Base-by-base conservation (phyloP, 140 eudicot genomes). In the Ambrosia hybrid region DNA sequence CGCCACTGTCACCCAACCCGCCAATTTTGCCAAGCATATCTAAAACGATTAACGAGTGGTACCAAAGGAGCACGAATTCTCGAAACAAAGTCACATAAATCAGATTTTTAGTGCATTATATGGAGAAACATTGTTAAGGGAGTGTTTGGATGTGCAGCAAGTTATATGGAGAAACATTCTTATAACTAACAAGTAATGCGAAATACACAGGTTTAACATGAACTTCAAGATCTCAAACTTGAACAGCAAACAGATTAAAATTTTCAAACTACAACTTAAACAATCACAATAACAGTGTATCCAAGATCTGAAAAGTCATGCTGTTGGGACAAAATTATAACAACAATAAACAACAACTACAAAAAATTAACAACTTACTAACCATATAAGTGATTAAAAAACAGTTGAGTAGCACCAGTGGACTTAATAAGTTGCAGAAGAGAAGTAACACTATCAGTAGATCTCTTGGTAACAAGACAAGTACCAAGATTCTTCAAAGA, bases 371-470 rank as follows among this genome's bases (percentile, higher is more conserved):
- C 85, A 43, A 65, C 4, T 38, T 13, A 74, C 87, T 77, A 30
- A 95, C 97, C 99, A 83, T 91, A 95, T 79, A 95, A 85, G 81
- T 95, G 95, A 81, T 95, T 95, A 82, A 88, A 91, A 78, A 88
- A 88, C 67, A 95, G 83, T 79, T 88, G 97, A 65, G 85, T 86
- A 74, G 99, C 96, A 37, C 99, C 97, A 76, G 94, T 88, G 13
- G 95, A 84, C 57, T 88, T 86, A 68, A 85, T 72, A 60, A 94
- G 86, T 14, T 88, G 89, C 71, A 94, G 92, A 62, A 95, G 91
- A 71, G 88, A 79, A 70, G 94, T 83, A 76, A 88, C 85, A 85
- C 92, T 88, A 79, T 91, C 95, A 68, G 92, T 73, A 63, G 99
- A 95, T 86, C 99, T 85, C 78, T 88, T 95, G 45, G 97, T 95